A percentile compares a stretch with the other conserved stretches of the same genome.
phyloP scores from a whole-genome alignment of 1,284 basidiomycete genomes.

The Xerocomus cyaneibrunnescens region DNA sequence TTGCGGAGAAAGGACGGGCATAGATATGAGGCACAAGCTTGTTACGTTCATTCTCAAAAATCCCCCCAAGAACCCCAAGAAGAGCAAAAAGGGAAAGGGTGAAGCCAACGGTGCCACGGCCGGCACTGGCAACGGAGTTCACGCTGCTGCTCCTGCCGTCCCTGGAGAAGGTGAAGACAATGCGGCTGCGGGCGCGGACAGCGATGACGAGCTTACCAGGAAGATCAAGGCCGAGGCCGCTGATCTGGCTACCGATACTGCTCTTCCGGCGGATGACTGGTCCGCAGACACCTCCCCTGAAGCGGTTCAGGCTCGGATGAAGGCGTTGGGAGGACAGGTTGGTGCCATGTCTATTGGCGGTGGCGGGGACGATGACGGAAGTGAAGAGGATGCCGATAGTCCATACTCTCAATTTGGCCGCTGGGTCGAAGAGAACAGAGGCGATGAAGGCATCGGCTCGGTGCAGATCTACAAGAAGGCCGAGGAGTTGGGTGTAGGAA shows the following conservation, averaged over 20 bases:
- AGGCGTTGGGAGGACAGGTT: slow-evolving; percentile 71
- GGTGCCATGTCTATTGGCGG: slow-evolving; percentile 38
- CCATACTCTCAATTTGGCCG: slow-evolving; percentile 84
- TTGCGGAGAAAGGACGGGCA: slow-evolving; percentile 87
- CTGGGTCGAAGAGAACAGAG: slow-evolving; percentile 85
- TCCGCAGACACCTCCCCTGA: slow-evolving; percentile 90
- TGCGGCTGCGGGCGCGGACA: slow-evolving; percentile 51
- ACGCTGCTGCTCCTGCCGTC: slow-evolving; percentile 28
- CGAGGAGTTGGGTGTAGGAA: slow-evolving; percentile 90
- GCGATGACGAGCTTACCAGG: slow-evolving; percentile 79
- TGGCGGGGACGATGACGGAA: slow-evolving; percentile 70
- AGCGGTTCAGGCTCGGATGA: slow-evolving; percentile 85
- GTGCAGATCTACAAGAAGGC: slow-evolving; percentile 86
- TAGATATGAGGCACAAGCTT: slow-evolving; percentile 98
- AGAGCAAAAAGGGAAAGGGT: slow-evolving; percentile 66
- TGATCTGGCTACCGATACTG: slow-evolving; percentile 62
- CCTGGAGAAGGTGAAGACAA: slow-evolving; percentile 36
- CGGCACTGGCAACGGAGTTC: slow-evolving; percentile 49
- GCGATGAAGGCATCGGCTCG: slow-evolving; percentile 48
- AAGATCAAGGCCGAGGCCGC: slow-evolving; percentile 88
- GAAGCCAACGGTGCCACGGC: slow-evolving; percentile 49
- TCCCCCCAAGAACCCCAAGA: slow-evolving; percentile 91
- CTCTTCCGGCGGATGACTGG: slow-evolving; percentile 78
- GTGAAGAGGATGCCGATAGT: slow-evolving; percentile 84
- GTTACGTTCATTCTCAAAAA: slow-evolving; percentile 98